Evolutionary conservation across 2,329 filamentous ascomycete genomes (phyloP), one percentile per base, ranked within the genome.

Genomic region (Ophiostoma fasciatum): DNA sequence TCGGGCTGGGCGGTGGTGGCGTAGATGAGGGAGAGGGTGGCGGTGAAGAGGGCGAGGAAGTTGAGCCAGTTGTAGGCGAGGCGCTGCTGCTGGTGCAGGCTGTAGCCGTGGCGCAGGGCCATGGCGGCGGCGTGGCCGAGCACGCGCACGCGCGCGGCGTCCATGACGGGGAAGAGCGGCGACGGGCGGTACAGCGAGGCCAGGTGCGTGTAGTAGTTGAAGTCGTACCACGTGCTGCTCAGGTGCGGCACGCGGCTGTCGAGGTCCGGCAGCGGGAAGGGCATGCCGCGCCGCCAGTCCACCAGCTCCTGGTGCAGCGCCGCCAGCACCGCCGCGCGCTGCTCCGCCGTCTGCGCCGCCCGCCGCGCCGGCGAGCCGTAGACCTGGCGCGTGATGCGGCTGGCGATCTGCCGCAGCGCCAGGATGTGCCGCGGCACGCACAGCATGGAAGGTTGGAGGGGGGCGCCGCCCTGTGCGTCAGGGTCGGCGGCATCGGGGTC

Each of bases 181-280:
- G 61, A 62, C 1, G 61, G 62, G 3, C 61, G 49, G 42, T 64
- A 64, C 4, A 65, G 46, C 48, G 61, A 57, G 11, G 55, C 55
- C 1, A 63, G 45, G 33, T 65, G 61, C 0, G 55, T 61, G 42
- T 64, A 63, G 43, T 61, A 64, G 45, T 65, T 65, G 30, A 63
- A 55, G 36, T 64, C 61, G 42, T 59, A 64, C 62, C 61, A 65
- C 37, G 47, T 55, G 7, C 52, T 60, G 28, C 47, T 57, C 4
- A 63, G 47, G 37, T 64, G 62, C 2, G 61, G 61, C 1, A 65
- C 60, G 8, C 49, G 49, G 5, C 48, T 50, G 42, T 55, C 47
- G 17, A 53, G 39, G 19, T 60, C 54, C 0, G 59, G 58, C 1
- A 63, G 45, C 1, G 60, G 60, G 33, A 62, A 63, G 1, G 59